Evolutionary conservation across 225 moss, liverwort and hornwort species (phyloP).

Genomic region (Polytrichum formosum): DNA sequence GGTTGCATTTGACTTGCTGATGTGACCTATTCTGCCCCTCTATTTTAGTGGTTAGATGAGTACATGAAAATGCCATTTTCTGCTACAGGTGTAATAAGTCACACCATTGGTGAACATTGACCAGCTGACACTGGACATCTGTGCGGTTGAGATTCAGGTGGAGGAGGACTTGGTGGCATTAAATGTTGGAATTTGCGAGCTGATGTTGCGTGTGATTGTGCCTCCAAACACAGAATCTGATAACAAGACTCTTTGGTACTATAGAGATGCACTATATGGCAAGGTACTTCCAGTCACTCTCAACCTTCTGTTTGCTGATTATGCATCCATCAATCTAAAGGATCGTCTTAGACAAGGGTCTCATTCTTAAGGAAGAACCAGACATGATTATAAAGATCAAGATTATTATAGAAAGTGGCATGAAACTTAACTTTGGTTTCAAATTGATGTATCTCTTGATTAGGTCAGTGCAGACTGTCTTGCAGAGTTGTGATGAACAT

Average conservation of each 20-base stretch:
- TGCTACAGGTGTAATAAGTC: no score
- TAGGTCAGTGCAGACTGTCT: no score
- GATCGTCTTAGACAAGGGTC: no score
- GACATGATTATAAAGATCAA: no score
- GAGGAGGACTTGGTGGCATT: slow-evolving; percentile 79
- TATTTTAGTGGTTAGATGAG: no score
- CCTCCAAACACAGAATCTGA: slow-evolving; percentile 39
- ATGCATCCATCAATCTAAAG: no score
- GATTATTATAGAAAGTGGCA: no score
- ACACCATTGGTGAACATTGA: slow-evolving; percentile 5
- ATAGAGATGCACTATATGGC: slow-evolving; percentile 73
- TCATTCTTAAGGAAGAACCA: no score
- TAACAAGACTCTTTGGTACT: slow-evolving; percentile 69
- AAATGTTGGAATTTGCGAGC: slow-evolving; percentile 88
- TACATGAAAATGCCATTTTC: no score
- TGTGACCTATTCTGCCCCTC: background rate
- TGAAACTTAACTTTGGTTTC: no score
- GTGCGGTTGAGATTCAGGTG: slow-evolving; percentile 44
- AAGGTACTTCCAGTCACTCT: slow-evolving; percentile 40
- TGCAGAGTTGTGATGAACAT: background rate
- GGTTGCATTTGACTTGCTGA: background rate
- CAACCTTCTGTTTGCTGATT: no score
- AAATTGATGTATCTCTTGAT: no score
- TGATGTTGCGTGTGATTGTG: slow-evolving; percentile 74
- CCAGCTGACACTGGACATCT: background rate